Evolutionary conservation across 805 yeast genomes (phyloP).

Genomic region (Jamesozyma spencerorum): DNA sequence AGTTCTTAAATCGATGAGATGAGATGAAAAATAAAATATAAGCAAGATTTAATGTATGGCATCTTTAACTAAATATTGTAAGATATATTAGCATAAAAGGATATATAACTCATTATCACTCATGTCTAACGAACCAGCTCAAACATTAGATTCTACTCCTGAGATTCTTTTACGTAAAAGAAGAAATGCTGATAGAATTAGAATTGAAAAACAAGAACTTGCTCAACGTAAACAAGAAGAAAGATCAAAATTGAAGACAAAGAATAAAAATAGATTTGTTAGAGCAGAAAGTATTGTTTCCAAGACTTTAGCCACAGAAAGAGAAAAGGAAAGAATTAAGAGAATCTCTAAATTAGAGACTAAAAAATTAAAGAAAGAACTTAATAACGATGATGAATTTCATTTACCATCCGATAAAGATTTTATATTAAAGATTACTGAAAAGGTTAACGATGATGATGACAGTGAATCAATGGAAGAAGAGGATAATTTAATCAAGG

Average conservation of each 20-base stretch:
- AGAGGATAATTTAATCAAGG: constrained; percentile 26
- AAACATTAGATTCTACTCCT: constrained; percentile 45
- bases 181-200: constrained; percentile 64
- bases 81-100: not conserved
- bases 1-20: too few relatives aligned
- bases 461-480: constrained; percentile 10
- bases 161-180: constrained; percentile 71
- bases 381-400: constrained; percentile 2
- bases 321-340: constrained; percentile 60
- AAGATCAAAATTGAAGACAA: constrained; percentile 35
- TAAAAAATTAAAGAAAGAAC: constrained; percentile 23
- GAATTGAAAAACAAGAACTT: constrained; percentile 64
- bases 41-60: not conserved
- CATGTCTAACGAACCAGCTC: constrained; percentile 3
- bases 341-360: constrained; percentile 49
- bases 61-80: not conserved
- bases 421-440: constrained; percentile 29
- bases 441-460: constrained; percentile 13
- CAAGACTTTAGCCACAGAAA: constrained; percentile 51
- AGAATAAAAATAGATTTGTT: constrained; percentile 45
- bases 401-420: constrained; percentile 27
- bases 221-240: constrained; percentile 43
- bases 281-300: constrained; percentile 71
- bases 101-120: too few relatives aligned
- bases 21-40: not conserved